Evolutionary conservation across 768 basidiomycete species (phyloP), one percentile per base, ranked within the genome.

Genomic region (Hygrocybe coccinea): DNA sequence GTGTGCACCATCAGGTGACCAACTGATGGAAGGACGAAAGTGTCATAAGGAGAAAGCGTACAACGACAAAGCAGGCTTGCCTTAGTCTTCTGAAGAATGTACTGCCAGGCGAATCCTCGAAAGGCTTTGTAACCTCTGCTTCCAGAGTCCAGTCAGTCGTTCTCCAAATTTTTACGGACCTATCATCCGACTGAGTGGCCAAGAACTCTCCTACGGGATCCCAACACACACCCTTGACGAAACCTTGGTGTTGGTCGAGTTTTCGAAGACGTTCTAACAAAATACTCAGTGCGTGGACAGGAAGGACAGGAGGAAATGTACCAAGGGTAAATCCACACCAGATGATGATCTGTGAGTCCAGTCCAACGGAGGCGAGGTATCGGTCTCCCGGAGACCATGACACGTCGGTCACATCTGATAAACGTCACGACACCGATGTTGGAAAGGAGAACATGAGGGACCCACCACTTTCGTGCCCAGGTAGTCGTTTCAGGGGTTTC

Each of bases 1-100:
- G 66, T 97, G 93, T 2, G 95, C 91, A n/a, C 97, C 97, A 65
- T 98, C 97, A 2, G 97, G 97, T 1, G 95, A 97, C 97, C 97
- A 99, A 63, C 95, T 97, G 58, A 6, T 51, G 59, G 10, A 21
- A 50, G 21, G 11, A 50, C 34, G 19, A 34, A 49, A 33, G n/a
- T 10, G 24, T n/a, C n/a, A n/a, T n/a, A n/a, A n/a, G n/a, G n/a
- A n/a, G n/a, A n/a, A n/a, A n/a, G n/a, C n/a, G n/a, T n/a, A n/a
- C n/a, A n/a, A n/a, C 11, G 15, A 25, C 11, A 10, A 15, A 25
- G 1, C 46, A 17, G 46, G 55, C 70, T 9, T 55, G 89, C 92
- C 92, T 95, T 21, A 97, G 76, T 57, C 95, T 77, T 52, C 92
- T 79, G 71, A 97, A 95, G 77, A 95, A 97, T 1, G 95, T 97